phyloP scores from a whole-genome alignment of 164 flowering plant species.

The Hamamelis virginiana region DNA sequence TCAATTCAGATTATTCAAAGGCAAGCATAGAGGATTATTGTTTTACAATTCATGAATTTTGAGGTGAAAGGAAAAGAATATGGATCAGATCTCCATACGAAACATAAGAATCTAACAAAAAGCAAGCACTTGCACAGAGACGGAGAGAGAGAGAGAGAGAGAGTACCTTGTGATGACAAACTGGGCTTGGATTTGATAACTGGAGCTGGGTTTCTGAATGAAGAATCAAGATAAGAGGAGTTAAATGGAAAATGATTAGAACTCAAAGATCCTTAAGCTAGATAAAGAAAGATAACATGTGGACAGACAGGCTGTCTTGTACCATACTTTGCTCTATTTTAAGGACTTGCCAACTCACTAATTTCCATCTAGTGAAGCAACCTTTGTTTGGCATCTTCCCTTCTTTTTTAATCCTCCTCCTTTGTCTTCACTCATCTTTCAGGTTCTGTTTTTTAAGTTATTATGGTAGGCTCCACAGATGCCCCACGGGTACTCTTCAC shows the following conservation, averaged over 20 bases:
- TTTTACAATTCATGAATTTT: too few species aligned
- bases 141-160: slow-evolving; percentile 13
- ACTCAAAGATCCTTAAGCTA: background rate
- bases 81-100: too few species aligned
- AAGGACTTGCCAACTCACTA: slow-evolving; percentile 35
- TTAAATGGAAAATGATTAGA: background rate
- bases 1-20: too few species aligned
- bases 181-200: background rate
- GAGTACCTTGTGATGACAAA: background rate
- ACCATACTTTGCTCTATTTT: background rate
- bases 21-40: background rate
- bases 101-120: too few species aligned
- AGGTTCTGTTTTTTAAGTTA: too few species aligned
- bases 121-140: background rate
- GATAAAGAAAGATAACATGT: slow-evolving; percentile 10
- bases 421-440: background rate
- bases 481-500: too few species aligned
- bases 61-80: too few species aligned
- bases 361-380: slow-evolving; percentile 39
- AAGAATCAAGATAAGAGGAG: slow-evolving; percentile 1
- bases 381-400: background rate
- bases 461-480: too few species aligned
- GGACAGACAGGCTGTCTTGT: slow-evolving; percentile 26
- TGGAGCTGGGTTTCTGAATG: background rate
- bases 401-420: background rate